Evolutionary conservation across 768 basidiomycete genomes (phyloP).

Genomic region (Amylocystis lapponica): DNA sequence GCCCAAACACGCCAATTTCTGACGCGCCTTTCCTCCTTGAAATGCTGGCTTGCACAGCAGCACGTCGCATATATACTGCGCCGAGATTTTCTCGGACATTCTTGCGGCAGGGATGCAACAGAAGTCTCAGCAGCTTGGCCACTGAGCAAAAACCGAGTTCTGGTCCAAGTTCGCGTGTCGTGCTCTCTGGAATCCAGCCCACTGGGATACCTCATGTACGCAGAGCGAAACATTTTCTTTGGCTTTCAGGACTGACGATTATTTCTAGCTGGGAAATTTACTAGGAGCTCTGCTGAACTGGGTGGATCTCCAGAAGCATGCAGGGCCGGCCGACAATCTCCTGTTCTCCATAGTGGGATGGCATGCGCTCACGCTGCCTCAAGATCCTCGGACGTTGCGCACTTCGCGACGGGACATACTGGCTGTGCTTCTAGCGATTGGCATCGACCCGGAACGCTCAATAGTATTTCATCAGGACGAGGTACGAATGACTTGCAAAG

Average conservation of each 20-base stretch:
- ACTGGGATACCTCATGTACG: slow-evolving; percentile 87
- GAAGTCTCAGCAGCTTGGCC: neutral
- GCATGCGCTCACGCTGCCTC: slow-evolving; percentile 91
- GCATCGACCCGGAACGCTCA: slow-evolving; percentile 71
- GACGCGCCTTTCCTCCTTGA: too few relatives aligned
- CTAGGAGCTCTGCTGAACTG: slow-evolving; percentile 88
- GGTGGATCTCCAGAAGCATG: slow-evolving; percentile 70
- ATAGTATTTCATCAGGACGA: slow-evolving; percentile 87
- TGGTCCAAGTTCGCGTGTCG: slow-evolving; percentile 27
- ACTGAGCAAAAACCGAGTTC: neutral
- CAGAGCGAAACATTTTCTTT: slow-evolving; percentile 3
- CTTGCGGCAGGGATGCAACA: too few relatives aligned
- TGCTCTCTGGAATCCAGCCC: slow-evolving; percentile 93
- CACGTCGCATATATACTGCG: too few relatives aligned
- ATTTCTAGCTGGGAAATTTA: slow-evolving; percentile 80
- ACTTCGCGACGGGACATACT: slow-evolving; percentile 70
- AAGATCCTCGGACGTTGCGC: slow-evolving; percentile 62
- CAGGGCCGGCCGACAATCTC: slow-evolving; percentile 52
- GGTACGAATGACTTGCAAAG: slow-evolving; percentile 38
- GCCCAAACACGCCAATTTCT: too few relatives aligned
- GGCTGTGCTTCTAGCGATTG: slow-evolving; percentile 78
- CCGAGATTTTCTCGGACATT: too few relatives aligned
- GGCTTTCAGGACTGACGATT: neutral
- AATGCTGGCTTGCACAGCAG: too few relatives aligned
- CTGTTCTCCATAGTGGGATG: slow-evolving; percentile 89